Conservation (phyloP, 2,329 filamentous ascomycete genomes). For the Stachybotrys elegans region DNA sequence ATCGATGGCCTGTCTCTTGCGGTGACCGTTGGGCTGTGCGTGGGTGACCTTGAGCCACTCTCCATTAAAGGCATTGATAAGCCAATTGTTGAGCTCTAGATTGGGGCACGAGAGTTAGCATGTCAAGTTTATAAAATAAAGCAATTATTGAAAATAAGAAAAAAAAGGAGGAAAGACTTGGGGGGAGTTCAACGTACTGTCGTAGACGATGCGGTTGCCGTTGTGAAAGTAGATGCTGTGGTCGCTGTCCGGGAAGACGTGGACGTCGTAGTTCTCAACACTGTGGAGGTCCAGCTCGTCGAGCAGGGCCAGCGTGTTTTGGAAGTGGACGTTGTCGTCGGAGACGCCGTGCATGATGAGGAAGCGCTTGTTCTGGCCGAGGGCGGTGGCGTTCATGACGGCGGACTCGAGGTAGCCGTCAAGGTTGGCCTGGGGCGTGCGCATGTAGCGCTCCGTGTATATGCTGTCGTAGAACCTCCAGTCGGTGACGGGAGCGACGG, state of each 20-base stretch:
- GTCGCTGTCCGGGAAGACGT: constrained; percentile 94
- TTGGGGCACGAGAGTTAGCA: no score
- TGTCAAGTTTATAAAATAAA: no score
- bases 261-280: constrained; percentile 92
- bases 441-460: constrained; percentile 97
- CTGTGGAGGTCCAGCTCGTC: constrained; percentile 78
- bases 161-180: constrained; percentile 5
- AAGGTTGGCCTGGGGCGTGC: constrained; percentile 78
- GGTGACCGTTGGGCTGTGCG: constrained; percentile 39
- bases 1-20: constrained; percentile 1
- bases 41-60: constrained; percentile 69
- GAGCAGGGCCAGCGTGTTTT: constrained; percentile 83
- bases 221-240: constrained; percentile 95
- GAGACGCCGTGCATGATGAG: constrained; percentile 94
- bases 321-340: constrained; percentile 96
- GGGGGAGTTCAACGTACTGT: constrained; percentile 61
- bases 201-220: constrained; percentile 84
- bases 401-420: constrained; percentile 71
- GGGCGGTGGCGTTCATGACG: constrained; percentile 68
- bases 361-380: constrained; percentile 77
- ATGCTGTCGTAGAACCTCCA: constrained; percentile 95
- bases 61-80: constrained; percentile 96
- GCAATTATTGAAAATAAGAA: background rate
- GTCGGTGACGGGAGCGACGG: constrained; percentile 96
- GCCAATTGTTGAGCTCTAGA: constrained; percentile 77